Base-by-base conservation (phyloP, 306 rosid genomes). In the Corylus avellana region DNA sequence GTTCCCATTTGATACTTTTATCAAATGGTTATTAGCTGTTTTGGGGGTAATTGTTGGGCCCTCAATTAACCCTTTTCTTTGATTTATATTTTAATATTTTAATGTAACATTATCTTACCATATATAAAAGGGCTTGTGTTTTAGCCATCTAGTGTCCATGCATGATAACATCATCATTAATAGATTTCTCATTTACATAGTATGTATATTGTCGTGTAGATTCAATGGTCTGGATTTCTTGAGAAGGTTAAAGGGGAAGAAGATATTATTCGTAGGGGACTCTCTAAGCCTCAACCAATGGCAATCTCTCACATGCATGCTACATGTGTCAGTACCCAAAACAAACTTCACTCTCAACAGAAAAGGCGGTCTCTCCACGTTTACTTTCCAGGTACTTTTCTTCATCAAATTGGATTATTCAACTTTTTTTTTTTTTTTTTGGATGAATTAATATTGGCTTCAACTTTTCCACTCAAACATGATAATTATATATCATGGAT, bases 231-330 rank as follows among this genome's bases (percentile, higher is more conserved):
- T 20, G 27, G 75, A 85, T 18, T 67, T 88, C 29, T 59, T 88
- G 86, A 76, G 46, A 64, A 82, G 80, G 56, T 53, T 76, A 6
- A 84, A 27, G 12, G 89, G 91, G 63, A 86, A 88, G 77, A 86
- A 53, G 17, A 82, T 88, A 84, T 32, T 84, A 62, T 86, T 88
- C 55, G 84, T 86, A 27, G 91, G 89, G 39, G 91, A 88, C 69
- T 88, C 89, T 20, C 46, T 88, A 25, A 88, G 86, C 68, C 79
- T 79, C 54, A 88, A 88, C 22, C 91, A 88, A 27, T 86, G 89
- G 91, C 85, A 79, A 25, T 88, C 91, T 16, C 86, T 88, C 25
- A 72, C 76, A 27, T 88, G 91, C 77, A 76, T 86, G 86, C 39
- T 88, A 75, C 85, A 84, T 74, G 73, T 74, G 76, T 70, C 91